Conservation (phyloP, 2,329 filamentous ascomycete genomes). For the Venturia asperata region DNA sequence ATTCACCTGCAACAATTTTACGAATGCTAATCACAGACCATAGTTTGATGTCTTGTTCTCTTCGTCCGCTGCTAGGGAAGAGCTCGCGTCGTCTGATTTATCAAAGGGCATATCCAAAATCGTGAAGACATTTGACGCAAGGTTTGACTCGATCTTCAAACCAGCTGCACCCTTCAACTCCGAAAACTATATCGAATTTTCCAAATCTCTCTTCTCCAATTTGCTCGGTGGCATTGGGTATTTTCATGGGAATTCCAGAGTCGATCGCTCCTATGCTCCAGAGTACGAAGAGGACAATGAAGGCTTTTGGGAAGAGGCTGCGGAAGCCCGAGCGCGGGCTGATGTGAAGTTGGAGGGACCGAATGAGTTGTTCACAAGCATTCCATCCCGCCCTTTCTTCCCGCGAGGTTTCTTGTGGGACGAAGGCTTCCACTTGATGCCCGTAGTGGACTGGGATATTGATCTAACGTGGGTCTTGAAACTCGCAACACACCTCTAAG, state of each 20-base stretch:
- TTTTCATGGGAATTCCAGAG: conserved; percentile 77
- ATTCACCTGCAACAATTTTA: background rate
- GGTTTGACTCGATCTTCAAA: conserved; percentile 62
- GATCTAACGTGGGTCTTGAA: conserved; percentile 55
- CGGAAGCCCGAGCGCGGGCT: conserved; percentile 62
- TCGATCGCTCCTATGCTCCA: conserved; percentile 76
- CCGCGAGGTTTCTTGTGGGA: conserved; percentile 95
- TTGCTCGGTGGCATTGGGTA: conserved; percentile 87
- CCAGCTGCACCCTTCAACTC: conserved; percentile 69
- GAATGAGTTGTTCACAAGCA: conserved; percentile 77
- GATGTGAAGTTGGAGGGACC: conserved; percentile 67
- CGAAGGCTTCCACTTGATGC: conserved; percentile 87
- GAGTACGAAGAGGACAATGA: conserved; percentile 93
- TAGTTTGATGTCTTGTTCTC: conserved; percentile 82
- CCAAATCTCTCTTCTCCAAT: conserved; percentile 83
- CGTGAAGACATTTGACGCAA: conserved; percentile 58
- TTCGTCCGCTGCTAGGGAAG: conserved; percentile 42
- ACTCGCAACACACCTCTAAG: conserved; percentile 25
- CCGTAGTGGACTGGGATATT: conserved; percentile 85
- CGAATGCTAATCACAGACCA: conserved; percentile 16
- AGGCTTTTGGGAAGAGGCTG: conserved; percentile 87
- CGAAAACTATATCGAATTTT: conserved; percentile 66
- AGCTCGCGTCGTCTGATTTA: conserved; percentile 36
- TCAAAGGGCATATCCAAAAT: conserved; percentile 47
- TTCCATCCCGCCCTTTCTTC: conserved; percentile 88